Base-by-base conservation (phyloP, 352 stramenopile species). In the Thalassiosira livingstoniorum region DNA sequence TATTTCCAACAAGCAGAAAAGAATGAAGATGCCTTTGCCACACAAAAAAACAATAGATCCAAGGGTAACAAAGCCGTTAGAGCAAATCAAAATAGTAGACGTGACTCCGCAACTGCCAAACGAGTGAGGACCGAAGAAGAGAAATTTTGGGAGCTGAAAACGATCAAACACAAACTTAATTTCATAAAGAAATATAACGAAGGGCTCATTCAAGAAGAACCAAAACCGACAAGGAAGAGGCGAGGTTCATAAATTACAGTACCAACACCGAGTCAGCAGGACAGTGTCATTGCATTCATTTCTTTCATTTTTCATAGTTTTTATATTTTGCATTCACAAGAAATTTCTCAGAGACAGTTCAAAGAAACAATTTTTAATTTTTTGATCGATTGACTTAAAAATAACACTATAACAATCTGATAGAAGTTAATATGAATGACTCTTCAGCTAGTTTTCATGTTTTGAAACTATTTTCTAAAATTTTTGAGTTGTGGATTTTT, bases 181-280 rank as follows among this genome's bases (percentile, higher is more conserved):
- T 87, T 87, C 61, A 79, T 87, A 39, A 55, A 79, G 10, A 81
- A 73, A 75, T 87, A 87, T 63, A 87, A 87, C 60, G 27, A 72
- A 43, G 81, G 81, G 21, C 47, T 83, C 62, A 83, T 87, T 45
- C 61, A 42, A 13, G 69, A 68, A 37, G 63, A 71, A 63, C 7
- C 51, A 15, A 62, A 45, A 39, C 43, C 51, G 31, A 42, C 35
- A 23, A 45, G 27, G 27, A 45, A 34, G 13, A 67, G 51, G 58
- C 42, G 7, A 51, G 7, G 18, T 18, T 51, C 7, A 51, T 51
- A n/a, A n/a, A n/a, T n/a, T n/a, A n/a, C n/a, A n/a, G n/a, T n/a
- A n/a, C n/a, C n/a, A n/a, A n/a, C n/a, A n/a, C n/a, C n/a, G n/a
- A n/a, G n/a, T n/a, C n/a, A n/a, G n/a, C n/a, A n/a, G n/a, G n/a